These are phyloP conservation scores for Pichia sp. DNA, from an alignment of 1,139 yeast genomes.

Conservation along the genomic window DNA sequence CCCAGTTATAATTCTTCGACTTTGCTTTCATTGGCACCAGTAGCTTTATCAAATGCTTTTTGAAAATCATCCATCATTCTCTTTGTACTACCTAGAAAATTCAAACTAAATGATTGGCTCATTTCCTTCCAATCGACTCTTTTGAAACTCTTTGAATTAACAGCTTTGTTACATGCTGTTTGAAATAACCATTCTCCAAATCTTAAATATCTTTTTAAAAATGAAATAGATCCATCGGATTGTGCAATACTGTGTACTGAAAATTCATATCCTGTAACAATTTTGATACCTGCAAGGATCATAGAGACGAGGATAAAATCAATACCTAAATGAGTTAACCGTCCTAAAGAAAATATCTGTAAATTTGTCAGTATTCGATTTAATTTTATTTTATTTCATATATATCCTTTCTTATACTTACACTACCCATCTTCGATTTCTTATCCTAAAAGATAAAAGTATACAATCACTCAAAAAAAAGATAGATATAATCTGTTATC, in stretches of 20 bases:
- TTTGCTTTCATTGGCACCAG: neutral
- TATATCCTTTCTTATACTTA: neutral
- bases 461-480: too few species aligned
- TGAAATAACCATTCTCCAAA: slow-evolving; percentile 27
- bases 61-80: slow-evolving; percentile 14
- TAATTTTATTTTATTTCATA: too few species aligned
- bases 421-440: slow-evolving; percentile 1
- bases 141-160: slow-evolving; percentile 8
- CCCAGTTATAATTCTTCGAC: slow-evolving; percentile 2
- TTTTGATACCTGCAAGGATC: slow-evolving; percentile 58
- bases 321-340: slow-evolving; percentile 47
- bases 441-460: too few species aligned
- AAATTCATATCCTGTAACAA: slow-evolving; percentile 51
- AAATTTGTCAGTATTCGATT: neutral
- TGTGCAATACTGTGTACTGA: slow-evolving; percentile 36
- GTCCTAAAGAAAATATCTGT: slow-evolving; percentile 34
- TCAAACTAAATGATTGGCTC: slow-evolving; percentile 9
- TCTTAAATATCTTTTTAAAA: slow-evolving; percentile 43
- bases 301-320: slow-evolving; percentile 58
- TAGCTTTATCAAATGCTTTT: slow-evolving; percentile 3
- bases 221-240: slow-evolving; percentile 47
- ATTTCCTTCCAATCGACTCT: slow-evolving; percentile 13
- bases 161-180: slow-evolving; percentile 11
- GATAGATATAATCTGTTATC: too few species aligned
- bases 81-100: slow-evolving; percentile 8